Evolutionary conservation across 768 basidiomycete genomes (phyloP).

Genomic region (Russula compacta): DNA sequence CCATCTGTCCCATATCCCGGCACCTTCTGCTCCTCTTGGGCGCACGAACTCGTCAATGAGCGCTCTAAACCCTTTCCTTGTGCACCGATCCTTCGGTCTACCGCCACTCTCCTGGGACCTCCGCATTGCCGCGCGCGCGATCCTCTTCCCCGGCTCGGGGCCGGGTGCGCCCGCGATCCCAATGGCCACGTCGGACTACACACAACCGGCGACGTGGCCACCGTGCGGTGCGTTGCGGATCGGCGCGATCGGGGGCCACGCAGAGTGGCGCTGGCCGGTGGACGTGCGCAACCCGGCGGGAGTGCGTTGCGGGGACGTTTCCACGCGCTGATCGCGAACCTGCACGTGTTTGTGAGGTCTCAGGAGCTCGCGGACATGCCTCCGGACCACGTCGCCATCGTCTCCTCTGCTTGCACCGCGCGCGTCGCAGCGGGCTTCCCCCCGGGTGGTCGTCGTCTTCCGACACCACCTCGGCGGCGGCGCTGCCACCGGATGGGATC

Average conservation of each 20-base stretch:
- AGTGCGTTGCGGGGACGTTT: slow-evolving; percentile 46
- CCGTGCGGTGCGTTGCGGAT: slow-evolving; percentile 50
- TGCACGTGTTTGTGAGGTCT: slow-evolving; percentile 26
- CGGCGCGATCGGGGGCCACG: slow-evolving; percentile 42
- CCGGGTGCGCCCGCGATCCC: slow-evolving; percentile 27
- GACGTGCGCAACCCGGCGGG: slow-evolving; percentile 39
- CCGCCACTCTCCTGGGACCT: slow-evolving; percentile 44
- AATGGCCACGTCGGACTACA: slow-evolving; percentile 22
- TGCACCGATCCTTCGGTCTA: slow-evolving; percentile 34
- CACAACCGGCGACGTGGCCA: slow-evolving; percentile 60
- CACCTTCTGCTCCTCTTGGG: slow-evolving; percentile 10
- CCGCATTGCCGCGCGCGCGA: slow-evolving; percentile 20
- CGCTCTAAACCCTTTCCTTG: slow-evolving; percentile 50
- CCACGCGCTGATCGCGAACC: slow-evolving; percentile 36
- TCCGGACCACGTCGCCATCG: slow-evolving; percentile 2
- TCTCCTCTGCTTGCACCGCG: slow-evolving; percentile 8
- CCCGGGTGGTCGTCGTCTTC: not conserved
- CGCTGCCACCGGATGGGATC: not conserved
- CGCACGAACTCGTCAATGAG: slow-evolving; percentile 37
- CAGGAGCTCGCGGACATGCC: slow-evolving; percentile 25
- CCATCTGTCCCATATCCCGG: slow-evolving; percentile 29
- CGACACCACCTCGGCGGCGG: not conserved
- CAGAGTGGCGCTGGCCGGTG: slow-evolving; percentile 47
- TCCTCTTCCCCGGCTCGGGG: slow-evolving; percentile 21
- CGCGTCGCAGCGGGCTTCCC: slow-evolving; percentile 14